phyloP scores from a whole-genome alignment of 202 grass and related monocot genomes.

The Thinopyrum obtusiflorum region DNA sequence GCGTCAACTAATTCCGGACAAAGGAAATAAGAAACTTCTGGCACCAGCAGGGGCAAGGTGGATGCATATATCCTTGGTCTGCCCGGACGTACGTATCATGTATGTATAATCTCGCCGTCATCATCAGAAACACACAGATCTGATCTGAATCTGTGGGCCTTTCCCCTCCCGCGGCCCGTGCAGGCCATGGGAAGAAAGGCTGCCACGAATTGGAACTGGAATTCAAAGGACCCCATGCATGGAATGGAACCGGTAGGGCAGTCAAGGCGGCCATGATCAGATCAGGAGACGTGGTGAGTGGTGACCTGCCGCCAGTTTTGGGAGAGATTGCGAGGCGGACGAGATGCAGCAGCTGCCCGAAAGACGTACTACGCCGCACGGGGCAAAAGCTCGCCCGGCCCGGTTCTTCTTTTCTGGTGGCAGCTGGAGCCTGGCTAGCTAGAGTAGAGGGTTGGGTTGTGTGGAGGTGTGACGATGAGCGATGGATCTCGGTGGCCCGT shows the following conservation, averaged over 20 bases:
- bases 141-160: conserved; percentile 20
- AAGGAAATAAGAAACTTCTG: not conserved
- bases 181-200: conserved; percentile 12
- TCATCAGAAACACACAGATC: conserved; percentile 14
- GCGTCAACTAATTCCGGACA: too few relatives aligned
- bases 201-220: not conserved
- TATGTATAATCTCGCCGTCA: not conserved
- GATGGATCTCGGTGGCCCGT: not conserved
- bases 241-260: not conserved
- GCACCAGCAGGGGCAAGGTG: not conserved
- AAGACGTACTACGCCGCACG: conserved; percentile 13
- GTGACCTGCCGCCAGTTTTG: not conserved
- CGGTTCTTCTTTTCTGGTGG: conserved; percentile 22
- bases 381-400: conserved; percentile 23
- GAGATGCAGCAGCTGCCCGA: not conserved
- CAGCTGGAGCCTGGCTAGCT: not conserved
- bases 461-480: not conserved
- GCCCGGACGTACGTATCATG: not conserved
- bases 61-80: not conserved
- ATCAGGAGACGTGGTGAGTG: not conserved
- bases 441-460: not conserved
- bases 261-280: conserved; percentile 33
- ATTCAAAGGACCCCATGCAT: conserved; percentile 9
- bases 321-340: not conserved
- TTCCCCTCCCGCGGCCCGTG: not conserved